phyloP scores from a whole-genome alignment of 805 yeast genomes.

The Ogataea trehaloabstinens region DNA sequence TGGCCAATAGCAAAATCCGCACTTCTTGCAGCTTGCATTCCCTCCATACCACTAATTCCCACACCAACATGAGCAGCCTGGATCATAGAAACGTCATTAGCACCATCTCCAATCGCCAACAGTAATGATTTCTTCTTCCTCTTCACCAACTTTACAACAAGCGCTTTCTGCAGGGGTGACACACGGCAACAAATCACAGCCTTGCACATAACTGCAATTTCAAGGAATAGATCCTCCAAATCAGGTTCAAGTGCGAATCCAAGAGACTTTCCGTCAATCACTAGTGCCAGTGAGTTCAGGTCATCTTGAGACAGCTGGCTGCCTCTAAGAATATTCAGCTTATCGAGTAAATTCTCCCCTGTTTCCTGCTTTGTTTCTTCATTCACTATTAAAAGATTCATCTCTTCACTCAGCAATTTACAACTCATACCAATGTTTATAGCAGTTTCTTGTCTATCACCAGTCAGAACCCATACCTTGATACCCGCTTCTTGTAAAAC shows the following conservation, averaged over 20 bases:
- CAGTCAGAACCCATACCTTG: conserved; percentile 96
- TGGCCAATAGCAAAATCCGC: conserved; percentile 98
- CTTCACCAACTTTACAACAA: conserved; percentile 93
- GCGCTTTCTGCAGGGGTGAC: conserved; percentile 94
- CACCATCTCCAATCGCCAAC: conserved; percentile 97
- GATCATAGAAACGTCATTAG: conserved; percentile 98
- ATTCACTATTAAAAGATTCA: conserved; percentile 87
- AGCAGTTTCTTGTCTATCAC: conserved; percentile 98
- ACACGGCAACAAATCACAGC: conserved; percentile 98
- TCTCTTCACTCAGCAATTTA: conserved; percentile 88
- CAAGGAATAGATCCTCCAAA: conserved; percentile 73
- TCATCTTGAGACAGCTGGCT: conserved; percentile 68
- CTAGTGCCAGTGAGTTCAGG: conserved; percentile 75
- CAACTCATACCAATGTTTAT: conserved; percentile 98
- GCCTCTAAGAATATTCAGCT: conserved; percentile 68
- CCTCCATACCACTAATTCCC: conserved; percentile 99
- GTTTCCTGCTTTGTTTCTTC: conserved; percentile 84
- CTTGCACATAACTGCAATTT: conserved; percentile 81
- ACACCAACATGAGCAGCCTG: conserved; percentile 99
- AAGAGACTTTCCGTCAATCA: conserved; percentile 92
- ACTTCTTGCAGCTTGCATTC: conserved; percentile 98
- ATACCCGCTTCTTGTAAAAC: conserved; percentile 96
- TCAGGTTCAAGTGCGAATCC: conserved; percentile 81
- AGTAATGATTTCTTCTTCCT: conserved; percentile 71
- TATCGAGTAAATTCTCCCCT: conserved; percentile 64